Conservation (phyloP, 106 monocot genomes). For the Agapanthus africanus region DNA sequence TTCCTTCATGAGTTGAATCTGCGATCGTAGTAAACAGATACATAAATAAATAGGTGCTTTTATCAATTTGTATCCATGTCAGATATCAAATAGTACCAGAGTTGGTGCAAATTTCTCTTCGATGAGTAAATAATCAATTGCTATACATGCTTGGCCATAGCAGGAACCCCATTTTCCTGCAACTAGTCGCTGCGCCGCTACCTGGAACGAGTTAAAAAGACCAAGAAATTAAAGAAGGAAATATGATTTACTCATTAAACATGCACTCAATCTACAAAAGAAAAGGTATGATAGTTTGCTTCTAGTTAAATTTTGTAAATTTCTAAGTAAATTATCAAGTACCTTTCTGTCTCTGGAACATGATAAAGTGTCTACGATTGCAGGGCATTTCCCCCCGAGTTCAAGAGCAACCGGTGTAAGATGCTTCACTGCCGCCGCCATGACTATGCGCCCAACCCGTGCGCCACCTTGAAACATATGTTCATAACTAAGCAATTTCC, state of each 20-base stretch:
- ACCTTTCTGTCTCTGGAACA: conserved; percentile 43
- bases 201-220: conserved; percentile 21
- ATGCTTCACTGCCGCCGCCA: conserved; percentile 82
- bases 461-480: conserved; percentile 33
- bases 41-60: no score
- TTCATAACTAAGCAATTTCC: not conserved
- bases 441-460: conserved; percentile 47
- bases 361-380: conserved; percentile 56
- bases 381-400: conserved; percentile 88
- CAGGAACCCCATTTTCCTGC: conserved; percentile 73
- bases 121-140: conserved; percentile 70
- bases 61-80: no score
- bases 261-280: no score
- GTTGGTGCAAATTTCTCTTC: conserved; percentile 47
- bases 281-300: no score
- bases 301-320: no score
- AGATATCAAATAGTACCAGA: no score
- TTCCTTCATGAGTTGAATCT: conserved; percentile 56
- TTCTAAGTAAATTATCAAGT: not conserved
- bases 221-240: not conserved
- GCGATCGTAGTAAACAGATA: no score
- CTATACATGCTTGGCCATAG: conserved; percentile 74
- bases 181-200: conserved; percentile 34
- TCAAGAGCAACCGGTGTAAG: conserved; percentile 83
- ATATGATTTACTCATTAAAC: not conserved